phyloP scores from a whole-genome alignment of 495 filamentous ascomycete genomes.

The Penicillium pancosmium region DNA sequence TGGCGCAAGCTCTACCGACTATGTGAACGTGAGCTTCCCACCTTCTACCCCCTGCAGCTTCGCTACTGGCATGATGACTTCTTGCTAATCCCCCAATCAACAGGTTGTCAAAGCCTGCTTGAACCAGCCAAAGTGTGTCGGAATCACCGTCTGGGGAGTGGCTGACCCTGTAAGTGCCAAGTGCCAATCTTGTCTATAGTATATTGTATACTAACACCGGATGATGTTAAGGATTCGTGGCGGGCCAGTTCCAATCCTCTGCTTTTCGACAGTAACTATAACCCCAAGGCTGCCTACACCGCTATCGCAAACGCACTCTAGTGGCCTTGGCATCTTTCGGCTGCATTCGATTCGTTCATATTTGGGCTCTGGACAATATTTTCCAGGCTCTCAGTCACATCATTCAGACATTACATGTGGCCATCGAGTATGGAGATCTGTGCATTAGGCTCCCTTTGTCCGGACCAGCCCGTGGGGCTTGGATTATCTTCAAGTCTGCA shows the following conservation, averaged over 20 bases:
- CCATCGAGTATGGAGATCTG: no score
- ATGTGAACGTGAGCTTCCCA: conserved; percentile 45
- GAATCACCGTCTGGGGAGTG: conserved; percentile 79
- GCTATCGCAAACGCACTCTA: conserved; percentile 50
- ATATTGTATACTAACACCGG: conserved; percentile 2
- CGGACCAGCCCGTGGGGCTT: no score
- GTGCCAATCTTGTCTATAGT: neutral
- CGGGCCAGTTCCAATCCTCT: conserved; percentile 59
- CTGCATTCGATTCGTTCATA: no score
- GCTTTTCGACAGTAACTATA: conserved; percentile 65
- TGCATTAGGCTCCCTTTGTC: no score
- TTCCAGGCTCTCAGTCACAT: no score
- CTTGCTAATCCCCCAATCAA: conserved; percentile 6
- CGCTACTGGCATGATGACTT: neutral
- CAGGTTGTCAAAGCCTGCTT: conserved; percentile 66
- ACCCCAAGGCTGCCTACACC: conserved; percentile 66
- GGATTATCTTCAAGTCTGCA: no score
- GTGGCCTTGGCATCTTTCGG: neutral
- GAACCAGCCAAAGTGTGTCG: conserved; percentile 65
- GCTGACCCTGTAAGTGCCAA: conserved; percentile 55
- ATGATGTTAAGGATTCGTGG: conserved; percentile 58
- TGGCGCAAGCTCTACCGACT: conserved; percentile 59
- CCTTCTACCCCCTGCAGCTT: neutral
- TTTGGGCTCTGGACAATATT: no score
- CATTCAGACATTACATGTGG: no score